These are phyloP conservation scores for Aurinia saxatilis DNA, from an alignment of 345 rosid genomes.

Conservation along the genomic window DNA sequence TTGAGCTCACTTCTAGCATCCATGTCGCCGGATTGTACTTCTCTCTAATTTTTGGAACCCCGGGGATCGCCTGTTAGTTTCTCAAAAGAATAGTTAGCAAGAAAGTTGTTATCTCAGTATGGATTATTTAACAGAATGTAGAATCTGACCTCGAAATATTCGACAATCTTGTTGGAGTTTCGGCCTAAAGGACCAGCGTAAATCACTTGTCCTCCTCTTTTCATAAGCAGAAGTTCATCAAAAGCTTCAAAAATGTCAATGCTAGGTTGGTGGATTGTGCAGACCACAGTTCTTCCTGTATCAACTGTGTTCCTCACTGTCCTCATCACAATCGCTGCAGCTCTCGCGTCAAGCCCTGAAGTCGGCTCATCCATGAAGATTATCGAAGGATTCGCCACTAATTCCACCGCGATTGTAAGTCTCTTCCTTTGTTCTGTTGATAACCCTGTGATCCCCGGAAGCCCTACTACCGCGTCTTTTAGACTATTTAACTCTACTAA, in stretches of 20 bases:
- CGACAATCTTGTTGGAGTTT: slow-evolving; percentile 56
- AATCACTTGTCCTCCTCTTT: slow-evolving; percentile 86
- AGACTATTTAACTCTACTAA: slow-evolving; percentile 55
- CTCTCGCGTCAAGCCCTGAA: slow-evolving; percentile 85
- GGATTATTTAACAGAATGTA: neutral
- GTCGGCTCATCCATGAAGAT: slow-evolving; percentile 96
- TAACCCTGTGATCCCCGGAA: slow-evolving; percentile 67
- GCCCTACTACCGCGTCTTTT: slow-evolving; percentile 57
- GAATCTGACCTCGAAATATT: slow-evolving; percentile 63
- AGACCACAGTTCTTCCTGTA: slow-evolving; percentile 81
- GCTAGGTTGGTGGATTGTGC: slow-evolving; percentile 87
- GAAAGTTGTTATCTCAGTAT: neutral
- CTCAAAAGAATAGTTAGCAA: neutral
- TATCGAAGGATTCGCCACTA: slow-evolving; percentile 80
- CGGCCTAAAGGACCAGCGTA: slow-evolving; percentile 63
- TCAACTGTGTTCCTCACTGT: slow-evolving; percentile 88
- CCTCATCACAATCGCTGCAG: slow-evolving; percentile 91
- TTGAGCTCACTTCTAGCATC: slow-evolving; percentile 91
- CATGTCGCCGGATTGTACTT: slow-evolving; percentile 83
- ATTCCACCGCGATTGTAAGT: slow-evolving; percentile 73
- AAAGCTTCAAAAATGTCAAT: slow-evolving; percentile 88
- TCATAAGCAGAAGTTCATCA: slow-evolving; percentile 72
- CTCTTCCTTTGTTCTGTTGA: slow-evolving; percentile 88
- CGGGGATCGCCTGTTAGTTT: slow-evolving; percentile 43
- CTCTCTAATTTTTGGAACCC: slow-evolving; percentile 54